Base-by-base conservation (phyloP, 768 basidiomycete genomes). In the Agaricus blazei region DNA sequence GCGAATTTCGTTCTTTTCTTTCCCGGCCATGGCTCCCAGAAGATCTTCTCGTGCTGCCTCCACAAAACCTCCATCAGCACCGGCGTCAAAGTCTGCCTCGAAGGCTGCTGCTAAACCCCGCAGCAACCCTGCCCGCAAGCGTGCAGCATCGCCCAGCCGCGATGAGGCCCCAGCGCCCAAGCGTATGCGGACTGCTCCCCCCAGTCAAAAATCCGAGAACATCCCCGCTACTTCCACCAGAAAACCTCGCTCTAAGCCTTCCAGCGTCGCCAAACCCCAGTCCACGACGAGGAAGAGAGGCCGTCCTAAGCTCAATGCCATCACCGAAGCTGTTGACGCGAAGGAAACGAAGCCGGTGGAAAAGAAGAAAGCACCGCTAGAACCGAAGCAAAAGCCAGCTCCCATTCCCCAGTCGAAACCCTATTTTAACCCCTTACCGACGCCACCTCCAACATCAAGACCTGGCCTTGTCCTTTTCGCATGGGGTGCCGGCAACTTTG, bases 401-500 rank as follows among this genome's bases (percentile, higher is more conserved):
- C 69, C 70, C 27, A 63, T 67, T 27, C 70, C 71, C 1, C 77
- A 80, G 53, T 52, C 66, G 11, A 80, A 78, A 60, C 81, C 84
- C 3, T 85, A 84, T 58, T 79, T 87, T 64, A 88, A 87, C 60
- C 72, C 81, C 7, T 74, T 92, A 3, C 90, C 88, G 14, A 69
- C 73, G 6, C 77, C 83, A 28, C 80, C 82, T 8, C 64, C 73
- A 46, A 79, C 81, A 54, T 62, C 73, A 44, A 79, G 84, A 43
- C 93, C 92, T 19, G 76, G 85, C 34, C 78, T 83, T 12, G 78
- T 86, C 41, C 75, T 94, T 15, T 96, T 94, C 60, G 86, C 82
- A 7, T 98, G 90, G 82, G 96, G 96, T 6, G 85, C 87, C 9
- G 94, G 93, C 27, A 94, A 96, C 69, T 93, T 93, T 72, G 95